Evolutionary conservation across 2,329 filamentous ascomycete species (phyloP), one percentile per base, ranked within the genome.

Genomic region (Apiospora sp.): DNA sequence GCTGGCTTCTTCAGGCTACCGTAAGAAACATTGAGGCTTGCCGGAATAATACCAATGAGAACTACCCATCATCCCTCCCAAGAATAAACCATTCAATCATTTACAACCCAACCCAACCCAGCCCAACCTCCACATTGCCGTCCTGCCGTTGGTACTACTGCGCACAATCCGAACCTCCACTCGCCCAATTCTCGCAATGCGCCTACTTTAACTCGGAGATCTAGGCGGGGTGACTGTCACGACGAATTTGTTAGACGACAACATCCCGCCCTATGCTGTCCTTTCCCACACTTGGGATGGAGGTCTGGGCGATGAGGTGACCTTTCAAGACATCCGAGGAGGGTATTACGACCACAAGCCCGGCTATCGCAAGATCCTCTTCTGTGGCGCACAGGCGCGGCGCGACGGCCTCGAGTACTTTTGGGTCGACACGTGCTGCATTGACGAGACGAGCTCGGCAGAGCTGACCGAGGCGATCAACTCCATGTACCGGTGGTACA

Each of bases 391-490:
- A n/a, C 69, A 71, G 51, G 69, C 49, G 34, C 34, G 30, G 37
- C 30, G 24, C 37, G 69, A 71, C 16, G 51, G 37, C 30, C 34
- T 71, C 13, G 37, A 71, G 8, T 34, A 71, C 41, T 71, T 71
- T n/a, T 71, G 69, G 69, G 49, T 71, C 2, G 69, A 71, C 37
- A 71, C 69, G 24, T 71, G 69, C 54, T 71, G 69, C 19, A 71
- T 71, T 37, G 51, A 71, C 22, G 64, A 71, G 69, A n/a, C 54
- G 13, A 71, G 58, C 51, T n/a, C 34, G 24, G 58, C 69, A 22
- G 69, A 71, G 51, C 37, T 61, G 16, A 7, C 49, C 1, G 51
- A 71, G 24, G 69, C 69, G 34, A 71, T 71, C 37, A 71, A 71
- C 51, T 71, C 69, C n/a, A 71, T 71, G 49, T 71, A 43, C n/a